These are phyloP conservation scores for Rhododendron mucronatum DNA, from an alignment of 148 eudicot genomes.

Conservation along the genomic window DNA sequence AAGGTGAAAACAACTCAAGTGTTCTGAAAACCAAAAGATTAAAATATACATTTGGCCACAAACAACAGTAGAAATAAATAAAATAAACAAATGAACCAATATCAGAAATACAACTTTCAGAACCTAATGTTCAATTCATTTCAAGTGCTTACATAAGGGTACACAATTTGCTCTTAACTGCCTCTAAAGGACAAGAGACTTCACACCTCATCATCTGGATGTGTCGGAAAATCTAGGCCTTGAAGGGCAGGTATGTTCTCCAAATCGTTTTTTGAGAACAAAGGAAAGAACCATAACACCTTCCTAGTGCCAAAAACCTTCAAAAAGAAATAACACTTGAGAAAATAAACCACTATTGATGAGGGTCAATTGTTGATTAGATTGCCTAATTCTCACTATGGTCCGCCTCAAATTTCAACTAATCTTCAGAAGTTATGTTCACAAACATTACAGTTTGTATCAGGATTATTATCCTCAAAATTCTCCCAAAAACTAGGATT, in stretches of 20 bases:
- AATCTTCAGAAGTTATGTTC: neutral
- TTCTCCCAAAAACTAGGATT: neutral
- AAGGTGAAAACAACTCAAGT: neutral
- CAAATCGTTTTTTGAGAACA: constrained; percentile 77
- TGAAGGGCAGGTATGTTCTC: constrained; percentile 63
- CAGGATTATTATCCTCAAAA: neutral
- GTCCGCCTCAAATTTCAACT: neutral
- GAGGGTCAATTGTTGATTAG: neutral
- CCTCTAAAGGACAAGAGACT: neutral
- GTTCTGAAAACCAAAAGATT: neutral
- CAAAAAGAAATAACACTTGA: neutral
- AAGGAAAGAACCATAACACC: constrained; percentile 70
- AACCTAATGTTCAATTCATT: neutral
- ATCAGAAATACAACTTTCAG: neutral
- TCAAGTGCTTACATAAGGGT: neutral
- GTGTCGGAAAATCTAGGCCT: constrained; percentile 67
- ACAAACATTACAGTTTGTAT: neutral
- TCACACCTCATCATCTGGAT: constrained; percentile 44
- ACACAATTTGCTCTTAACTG: neutral
- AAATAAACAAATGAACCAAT: neutral
- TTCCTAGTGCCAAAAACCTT: constrained; percentile 82
- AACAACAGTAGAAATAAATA: neutral
- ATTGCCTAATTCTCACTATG: neutral
- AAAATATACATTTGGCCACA: neutral
- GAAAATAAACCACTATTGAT: neutral